phyloP scores from a whole-genome alignment of 1,284 basidiomycete species.

The Malassezia yamatoensis region DNA sequence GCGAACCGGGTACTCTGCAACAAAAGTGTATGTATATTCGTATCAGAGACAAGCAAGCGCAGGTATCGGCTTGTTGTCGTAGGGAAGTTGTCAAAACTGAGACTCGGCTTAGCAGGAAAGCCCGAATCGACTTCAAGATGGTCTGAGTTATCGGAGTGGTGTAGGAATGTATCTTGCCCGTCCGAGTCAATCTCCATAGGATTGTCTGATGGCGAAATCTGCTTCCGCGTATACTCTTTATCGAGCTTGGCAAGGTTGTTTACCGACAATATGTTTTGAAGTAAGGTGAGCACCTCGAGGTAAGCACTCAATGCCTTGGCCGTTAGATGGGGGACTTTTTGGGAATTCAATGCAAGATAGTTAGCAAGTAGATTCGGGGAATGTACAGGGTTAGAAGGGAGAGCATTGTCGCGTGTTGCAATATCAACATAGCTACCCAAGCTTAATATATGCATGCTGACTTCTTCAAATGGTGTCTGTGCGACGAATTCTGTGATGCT shows the following conservation, averaged over 20 bases:
- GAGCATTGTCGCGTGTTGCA: background rate
- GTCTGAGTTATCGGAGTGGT: background rate
- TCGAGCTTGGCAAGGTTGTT: no score
- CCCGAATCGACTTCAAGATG: background rate
- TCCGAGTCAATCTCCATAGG: background rate
- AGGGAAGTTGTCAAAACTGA: slow-evolving; percentile 5
- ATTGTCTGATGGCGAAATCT: no score
- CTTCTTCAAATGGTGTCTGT: slow-evolving; percentile 25
- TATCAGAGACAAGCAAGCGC: slow-evolving; percentile 23
- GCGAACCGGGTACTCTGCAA: slow-evolving; percentile 30
- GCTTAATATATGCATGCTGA: slow-evolving; percentile 20
- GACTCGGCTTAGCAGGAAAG: background rate
- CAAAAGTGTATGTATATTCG: slow-evolving; percentile 30
- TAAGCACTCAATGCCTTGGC: slow-evolving; percentile 20
- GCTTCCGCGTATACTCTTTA: no score
- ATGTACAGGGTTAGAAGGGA: slow-evolving; percentile 13
- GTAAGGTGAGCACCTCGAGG: slow-evolving; percentile 28
- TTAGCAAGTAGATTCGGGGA: slow-evolving; percentile 30
- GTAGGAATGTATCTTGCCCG: background rate
- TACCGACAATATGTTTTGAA: slow-evolving; percentile 26
- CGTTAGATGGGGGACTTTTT: slow-evolving; percentile 26
- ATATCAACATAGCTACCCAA: slow-evolving; percentile 11
- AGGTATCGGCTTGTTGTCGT: slow-evolving; percentile 26
- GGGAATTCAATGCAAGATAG: slow-evolving; percentile 25
- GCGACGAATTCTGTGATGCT: slow-evolving; percentile 28